A percentile compares a stretch with the other conserved stretches of the same genome.
Conservation (phyloP, 2,329 filamentous ascomycete genomes). For the Colletotrichum sp. region DNA sequence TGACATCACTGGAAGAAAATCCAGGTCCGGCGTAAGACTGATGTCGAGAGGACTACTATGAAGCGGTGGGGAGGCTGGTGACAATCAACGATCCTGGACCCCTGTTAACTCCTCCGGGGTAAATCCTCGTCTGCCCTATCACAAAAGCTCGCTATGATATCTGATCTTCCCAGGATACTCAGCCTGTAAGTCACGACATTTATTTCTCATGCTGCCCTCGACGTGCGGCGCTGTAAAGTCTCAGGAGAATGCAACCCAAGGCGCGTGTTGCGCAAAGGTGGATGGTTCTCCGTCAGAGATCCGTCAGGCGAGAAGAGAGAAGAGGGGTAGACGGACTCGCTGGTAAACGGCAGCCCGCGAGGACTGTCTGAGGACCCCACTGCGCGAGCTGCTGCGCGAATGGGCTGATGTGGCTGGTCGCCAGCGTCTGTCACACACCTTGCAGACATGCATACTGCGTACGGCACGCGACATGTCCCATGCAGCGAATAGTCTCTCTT, state of each 20-base stretch:
- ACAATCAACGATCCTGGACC: background rate
- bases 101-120: constrained; percentile 2
- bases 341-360: background rate
- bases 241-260: background rate
- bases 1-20: background rate
- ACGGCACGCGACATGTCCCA: background rate
- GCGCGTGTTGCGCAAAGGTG: background rate
- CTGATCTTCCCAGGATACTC: background rate
- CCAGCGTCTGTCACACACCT: background rate
- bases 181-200: background rate
- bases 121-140: background rate
- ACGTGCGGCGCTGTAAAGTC: background rate
- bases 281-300: background rate
- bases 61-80: constrained; percentile 4
- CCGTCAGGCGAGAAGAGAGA: background rate
- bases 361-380: background rate
- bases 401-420: background rate
- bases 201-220: background rate
- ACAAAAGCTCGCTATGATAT: background rate
- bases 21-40: background rate
- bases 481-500: background rate
- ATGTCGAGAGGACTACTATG: background rate
- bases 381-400: constrained; percentile 2
- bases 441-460: background rate
- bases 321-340: background rate